Percentiles rank a stretch among this genome's conserved stretches.
These are phyloP conservation scores for Penicillium canariense DNA, from an alignment of 495 filamentous ascomycete species.

Conservation along the genomic window DNA sequence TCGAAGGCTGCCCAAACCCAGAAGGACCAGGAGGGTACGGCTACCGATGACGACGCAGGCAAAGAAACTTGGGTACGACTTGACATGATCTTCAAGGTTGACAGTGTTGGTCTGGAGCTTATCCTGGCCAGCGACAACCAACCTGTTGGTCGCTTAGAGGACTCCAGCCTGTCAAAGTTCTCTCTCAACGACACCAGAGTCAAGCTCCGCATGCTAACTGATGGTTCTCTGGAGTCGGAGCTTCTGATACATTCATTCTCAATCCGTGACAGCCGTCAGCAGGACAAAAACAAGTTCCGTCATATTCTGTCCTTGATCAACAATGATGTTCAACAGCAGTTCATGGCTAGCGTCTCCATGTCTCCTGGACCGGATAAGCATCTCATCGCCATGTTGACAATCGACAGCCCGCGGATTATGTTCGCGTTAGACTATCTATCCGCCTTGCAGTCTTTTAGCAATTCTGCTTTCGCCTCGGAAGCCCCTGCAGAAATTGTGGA, in stretches of 20 bases:
- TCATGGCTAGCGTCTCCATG: slow-evolving; percentile 95
- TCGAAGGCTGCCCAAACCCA: slow-evolving; percentile 47
- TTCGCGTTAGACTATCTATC: slow-evolving; percentile 94
- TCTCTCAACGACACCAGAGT: slow-evolving; percentile 87
- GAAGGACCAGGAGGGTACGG: slow-evolving; percentile 32
- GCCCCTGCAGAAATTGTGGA: slow-evolving; percentile 44
- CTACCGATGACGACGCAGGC: slow-evolving; percentile 61
- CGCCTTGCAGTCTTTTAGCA: slow-evolving; percentile 79
- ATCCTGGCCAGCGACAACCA: slow-evolving; percentile 70
- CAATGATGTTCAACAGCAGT: slow-evolving; percentile 86
- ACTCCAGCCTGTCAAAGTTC: slow-evolving; percentile 86
- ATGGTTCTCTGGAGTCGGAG: slow-evolving; percentile 90
- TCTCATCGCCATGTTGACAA: slow-evolving; percentile 86
- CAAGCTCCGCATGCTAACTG: slow-evolving; percentile 92
- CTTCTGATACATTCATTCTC: slow-evolving; percentile 92
- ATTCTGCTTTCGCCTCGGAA: slow-evolving; percentile 62
- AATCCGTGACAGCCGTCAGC: slow-evolving; percentile 81
- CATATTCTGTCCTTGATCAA: slow-evolving; percentile 98
- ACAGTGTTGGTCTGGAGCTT: slow-evolving; percentile 82
- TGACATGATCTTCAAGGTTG: slow-evolving; percentile 87
- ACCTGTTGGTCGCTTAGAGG: slow-evolving; percentile 74
- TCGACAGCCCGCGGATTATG: slow-evolving; percentile 93
- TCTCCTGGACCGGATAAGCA: slow-evolving; percentile 80
- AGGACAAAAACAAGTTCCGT: slow-evolving; percentile 89
- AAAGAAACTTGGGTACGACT: slow-evolving; percentile 85